A percentile compares a stretch with the other conserved stretches of the same genome.
These are phyloP conservation scores for Huntiella savannae DNA, from an alignment of 2,329 filamentous ascomycete genomes.

Conservation along the genomic window DNA sequence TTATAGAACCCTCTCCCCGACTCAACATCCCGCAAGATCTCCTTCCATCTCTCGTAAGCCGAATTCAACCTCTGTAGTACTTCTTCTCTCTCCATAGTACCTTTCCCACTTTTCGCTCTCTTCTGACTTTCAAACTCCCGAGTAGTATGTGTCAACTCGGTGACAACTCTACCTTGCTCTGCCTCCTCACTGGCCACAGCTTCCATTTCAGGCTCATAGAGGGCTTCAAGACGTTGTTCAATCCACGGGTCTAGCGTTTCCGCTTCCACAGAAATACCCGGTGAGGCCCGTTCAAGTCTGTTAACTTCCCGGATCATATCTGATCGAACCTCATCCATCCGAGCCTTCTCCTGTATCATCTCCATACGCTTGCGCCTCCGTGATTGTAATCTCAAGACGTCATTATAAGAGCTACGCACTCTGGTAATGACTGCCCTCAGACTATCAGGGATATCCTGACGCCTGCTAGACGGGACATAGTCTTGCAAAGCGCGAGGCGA, in stretches of 20 bases:
- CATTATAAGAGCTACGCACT: constrained; percentile 64
- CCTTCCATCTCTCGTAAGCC: constrained; percentile 90
- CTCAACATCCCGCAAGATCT: constrained; percentile 81
- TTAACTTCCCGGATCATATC: constrained; percentile 70
- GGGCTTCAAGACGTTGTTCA: constrained; percentile 51
- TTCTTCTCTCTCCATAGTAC: constrained; percentile 57
- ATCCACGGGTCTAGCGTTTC: constrained; percentile 88
- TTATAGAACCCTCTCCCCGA: constrained; percentile 94
- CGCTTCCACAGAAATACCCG: constrained; percentile 65
- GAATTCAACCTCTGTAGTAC: constrained; percentile 77
- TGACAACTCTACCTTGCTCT: constrained; percentile 56
- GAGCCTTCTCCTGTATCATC: constrained; percentile 56
- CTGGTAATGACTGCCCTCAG: constrained; percentile 63
- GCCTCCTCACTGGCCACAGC: constrained; percentile 49
- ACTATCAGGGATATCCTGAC: constrained; percentile 58
- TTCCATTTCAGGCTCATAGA: constrained; percentile 63
- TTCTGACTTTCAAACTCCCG: constrained; percentile 56
- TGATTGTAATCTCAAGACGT: constrained; percentile 67
- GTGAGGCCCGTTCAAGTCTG: constrained; percentile 68
- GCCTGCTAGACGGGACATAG: constrained; percentile 71
- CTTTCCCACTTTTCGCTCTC: constrained; percentile 40
- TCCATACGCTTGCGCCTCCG: constrained; percentile 64
- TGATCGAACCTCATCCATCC: constrained; percentile 71
- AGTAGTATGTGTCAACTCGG: constrained; percentile 56
- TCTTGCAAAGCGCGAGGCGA: constrained; percentile 67